These are phyloP conservation scores for Ambrosiella cleistominuta DNA, from an alignment of 2,329 filamentous ascomycete species.

Conservation along the genomic window DNA sequence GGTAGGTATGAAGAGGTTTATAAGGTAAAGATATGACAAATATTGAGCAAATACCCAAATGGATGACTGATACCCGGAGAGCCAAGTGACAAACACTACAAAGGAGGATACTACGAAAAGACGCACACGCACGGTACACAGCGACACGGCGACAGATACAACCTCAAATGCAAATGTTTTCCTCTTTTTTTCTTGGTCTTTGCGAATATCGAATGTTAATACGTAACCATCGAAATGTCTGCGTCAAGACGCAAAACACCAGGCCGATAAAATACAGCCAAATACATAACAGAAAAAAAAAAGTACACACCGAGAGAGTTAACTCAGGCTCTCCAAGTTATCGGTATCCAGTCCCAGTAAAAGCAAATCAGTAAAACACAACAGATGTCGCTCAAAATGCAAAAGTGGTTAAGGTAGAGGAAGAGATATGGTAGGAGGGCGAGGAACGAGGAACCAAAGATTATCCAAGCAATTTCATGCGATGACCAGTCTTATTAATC, in stretches of 20 bases:
- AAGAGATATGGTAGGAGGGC: neutral
- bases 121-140: neutral
- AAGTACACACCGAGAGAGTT: neutral
- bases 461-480: neutral
- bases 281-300: slow-evolving; percentile 1
- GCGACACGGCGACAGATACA: neutral
- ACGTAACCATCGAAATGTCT: neutral
- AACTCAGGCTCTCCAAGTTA: neutral
- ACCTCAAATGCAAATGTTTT: neutral
- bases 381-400: slow-evolving; percentile 1
- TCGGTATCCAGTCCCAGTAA: neutral
- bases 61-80: neutral
- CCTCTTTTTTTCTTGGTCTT: neutral
- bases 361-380: neutral
- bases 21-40: neutral
- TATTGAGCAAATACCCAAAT: neutral
- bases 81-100: neutral
- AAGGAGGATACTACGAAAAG: neutral
- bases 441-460: neutral
- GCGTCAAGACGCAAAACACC: neutral
- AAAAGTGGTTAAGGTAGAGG: neutral
- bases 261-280: neutral
- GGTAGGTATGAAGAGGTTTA: neutral
- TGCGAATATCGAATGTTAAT: slow-evolving; percentile 1
- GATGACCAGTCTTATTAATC: neutral